These are phyloP conservation scores for Cercophora sp. DNA, from an alignment of 495 filamentous ascomycete genomes.

Conservation along the genomic window DNA sequence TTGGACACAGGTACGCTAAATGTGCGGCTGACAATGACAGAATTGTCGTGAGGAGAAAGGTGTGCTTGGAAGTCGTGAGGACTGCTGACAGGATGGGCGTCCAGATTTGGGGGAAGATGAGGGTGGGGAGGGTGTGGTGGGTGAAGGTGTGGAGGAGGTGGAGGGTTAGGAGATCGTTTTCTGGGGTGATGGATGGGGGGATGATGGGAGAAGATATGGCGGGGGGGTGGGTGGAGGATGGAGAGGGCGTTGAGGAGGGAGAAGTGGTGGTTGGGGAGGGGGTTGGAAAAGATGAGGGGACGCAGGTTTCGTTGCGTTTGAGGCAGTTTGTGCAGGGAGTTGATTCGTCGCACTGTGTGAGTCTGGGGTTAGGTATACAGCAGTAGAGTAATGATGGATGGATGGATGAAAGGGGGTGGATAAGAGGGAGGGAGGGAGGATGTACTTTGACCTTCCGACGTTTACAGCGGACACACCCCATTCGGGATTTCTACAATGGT, in stretches of 20 bases:
- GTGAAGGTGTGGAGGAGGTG: conserved; percentile 31
- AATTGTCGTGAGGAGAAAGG: conserved; percentile 25
- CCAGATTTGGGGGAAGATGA: conserved; percentile 26
- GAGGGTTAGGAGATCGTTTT: no score
- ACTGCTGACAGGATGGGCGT: no score
- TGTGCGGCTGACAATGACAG: conserved; percentile 26
- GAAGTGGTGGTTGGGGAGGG: no score
- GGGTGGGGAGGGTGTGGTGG: conserved; percentile 18
- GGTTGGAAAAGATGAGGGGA: conserved; percentile 20
- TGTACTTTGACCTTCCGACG: conserved; percentile 25
- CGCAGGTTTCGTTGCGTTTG: conserved; percentile 22
- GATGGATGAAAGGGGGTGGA: background rate
- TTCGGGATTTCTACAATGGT: conserved; percentile 18
- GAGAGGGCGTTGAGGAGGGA: background rate
- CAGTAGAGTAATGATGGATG: background rate
- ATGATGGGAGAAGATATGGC: conserved; percentile 17
- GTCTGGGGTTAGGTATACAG: background rate
- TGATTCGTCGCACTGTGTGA: conserved; percentile 20
- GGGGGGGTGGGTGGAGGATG: conserved; percentile 29
- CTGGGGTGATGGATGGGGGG: no score
- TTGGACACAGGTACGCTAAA: conserved; percentile 16
- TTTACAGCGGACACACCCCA: conserved; percentile 23
- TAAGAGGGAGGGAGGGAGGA: background rate
- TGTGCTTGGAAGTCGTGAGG: no score
- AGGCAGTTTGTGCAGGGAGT: conserved; percentile 25